Percentiles rank a stretch among this genome's conserved stretches.
Conservation (phyloP, 768 basidiomycete genomes). For the Daedaleopsis sinensis region DNA sequence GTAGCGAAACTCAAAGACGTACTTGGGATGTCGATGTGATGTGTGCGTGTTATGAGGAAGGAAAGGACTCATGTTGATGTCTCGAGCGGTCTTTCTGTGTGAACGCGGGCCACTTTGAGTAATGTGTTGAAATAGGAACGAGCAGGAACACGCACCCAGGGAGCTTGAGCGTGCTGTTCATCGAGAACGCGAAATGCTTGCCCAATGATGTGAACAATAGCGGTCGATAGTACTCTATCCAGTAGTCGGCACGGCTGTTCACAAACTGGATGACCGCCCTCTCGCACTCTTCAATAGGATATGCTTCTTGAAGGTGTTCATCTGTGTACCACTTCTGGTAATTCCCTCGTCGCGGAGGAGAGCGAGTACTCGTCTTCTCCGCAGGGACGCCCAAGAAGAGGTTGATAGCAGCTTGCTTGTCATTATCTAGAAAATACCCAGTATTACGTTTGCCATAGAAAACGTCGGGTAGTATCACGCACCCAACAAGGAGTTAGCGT, state of each 20-base stretch:
- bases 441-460: not conserved
- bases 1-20: not conserved
- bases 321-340: constrained; percentile 88
- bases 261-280: constrained; percentile 63
- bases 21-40: constrained; percentile 42
- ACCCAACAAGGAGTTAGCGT: constrained; percentile 93
- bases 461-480: not conserved
- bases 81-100: constrained; percentile 67
- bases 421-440: constrained; percentile 68
- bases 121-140: not conserved
- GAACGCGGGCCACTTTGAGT: not conserved
- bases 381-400: constrained; percentile 84
- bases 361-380: constrained; percentile 48
- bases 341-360: constrained; percentile 58
- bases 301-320: constrained; percentile 70
- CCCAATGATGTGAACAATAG: constrained; percentile 81
- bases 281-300: constrained; percentile 66
- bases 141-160: constrained; percentile 59
- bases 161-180: constrained; percentile 85
- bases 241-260: constrained; percentile 68
- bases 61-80: constrained; percentile 77
- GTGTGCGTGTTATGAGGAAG: constrained; percentile 50
- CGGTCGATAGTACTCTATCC: constrained; percentile 90
- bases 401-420: constrained; percentile 97
- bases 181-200: constrained; percentile 91